These are phyloP conservation scores for Yamadazyma membranifaciens DNA, from an alignment of 1,139 yeast species.

Conservation along the genomic window DNA sequence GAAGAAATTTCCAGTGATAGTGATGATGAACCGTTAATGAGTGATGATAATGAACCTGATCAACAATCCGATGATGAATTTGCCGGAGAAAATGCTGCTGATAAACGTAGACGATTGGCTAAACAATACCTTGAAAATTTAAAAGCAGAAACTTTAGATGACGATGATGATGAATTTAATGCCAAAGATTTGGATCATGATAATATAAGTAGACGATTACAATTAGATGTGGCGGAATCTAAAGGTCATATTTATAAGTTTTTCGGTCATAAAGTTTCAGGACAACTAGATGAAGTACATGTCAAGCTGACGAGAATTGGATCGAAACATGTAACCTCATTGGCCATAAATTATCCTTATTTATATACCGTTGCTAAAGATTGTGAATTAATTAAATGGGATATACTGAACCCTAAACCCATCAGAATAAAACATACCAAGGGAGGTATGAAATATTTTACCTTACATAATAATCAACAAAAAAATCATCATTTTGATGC, in stretches of 20 bases:
- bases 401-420: conserved; percentile 47
- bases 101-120: conserved; percentile 90
- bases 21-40: conserved; percentile 24
- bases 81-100: conserved; percentile 80
- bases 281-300: conserved; percentile 41
- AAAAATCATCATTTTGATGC: conserved; percentile 72
- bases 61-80: conserved; percentile 66
- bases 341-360: conserved; percentile 54
- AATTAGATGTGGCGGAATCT: conserved; percentile 85
- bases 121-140: conserved; percentile 86
- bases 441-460: conserved; percentile 54
- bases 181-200: conserved; percentile 93
- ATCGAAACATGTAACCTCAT: conserved; percentile 53
- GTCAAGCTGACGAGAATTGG: conserved; percentile 54
- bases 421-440: conserved; percentile 59
- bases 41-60: conserved; percentile 32
- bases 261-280: conserved; percentile 47
- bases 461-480: conserved; percentile 38
- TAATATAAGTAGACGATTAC: conserved; percentile 74
- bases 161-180: conserved; percentile 54
- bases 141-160: conserved; percentile 45
- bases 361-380: conserved; percentile 86
- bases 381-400: conserved; percentile 76
- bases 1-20: conserved; percentile 42
- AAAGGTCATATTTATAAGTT: conserved; percentile 80